Evolutionary conservation across 2,329 filamentous ascomycete species (phyloP).

Genomic region (Neonectria coccinea): DNA sequence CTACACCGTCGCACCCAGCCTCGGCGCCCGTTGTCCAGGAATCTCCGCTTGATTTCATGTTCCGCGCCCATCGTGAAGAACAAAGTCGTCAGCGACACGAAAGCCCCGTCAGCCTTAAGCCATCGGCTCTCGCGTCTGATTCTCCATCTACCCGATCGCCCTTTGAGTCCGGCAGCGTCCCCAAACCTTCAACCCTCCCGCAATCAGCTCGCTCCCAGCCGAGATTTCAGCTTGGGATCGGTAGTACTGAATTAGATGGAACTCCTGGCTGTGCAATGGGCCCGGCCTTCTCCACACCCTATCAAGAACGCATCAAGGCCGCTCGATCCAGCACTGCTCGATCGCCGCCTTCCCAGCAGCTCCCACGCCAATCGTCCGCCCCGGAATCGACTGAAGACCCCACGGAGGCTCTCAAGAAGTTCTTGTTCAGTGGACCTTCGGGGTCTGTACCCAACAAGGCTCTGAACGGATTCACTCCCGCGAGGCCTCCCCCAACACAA

Average conservation of each 20-base stretch:
- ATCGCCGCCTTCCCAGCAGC: constrained; percentile 28
- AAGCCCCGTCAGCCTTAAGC: constrained; percentile 60
- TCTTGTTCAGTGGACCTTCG: constrained; percentile 60
- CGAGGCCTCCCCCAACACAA: constrained; percentile 31
- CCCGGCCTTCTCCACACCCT: constrained; percentile 76
- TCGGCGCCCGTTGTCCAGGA: constrained; percentile 58
- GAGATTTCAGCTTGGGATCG: constrained; percentile 43
- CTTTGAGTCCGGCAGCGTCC: constrained; percentile 42
- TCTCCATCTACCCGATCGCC: constrained; percentile 63
- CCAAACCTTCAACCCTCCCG: constrained; percentile 41
- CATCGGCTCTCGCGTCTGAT: constrained; percentile 56
- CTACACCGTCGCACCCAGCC: constrained; percentile 57
- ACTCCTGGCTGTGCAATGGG: constrained; percentile 67
- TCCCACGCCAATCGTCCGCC: constrained; percentile 25
- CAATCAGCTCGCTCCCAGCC: constrained; percentile 42
- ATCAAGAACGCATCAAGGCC: constrained; percentile 70
- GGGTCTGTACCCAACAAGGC: constrained; percentile 31
- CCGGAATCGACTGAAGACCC: constrained; percentile 46
- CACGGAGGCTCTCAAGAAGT: constrained; percentile 67
- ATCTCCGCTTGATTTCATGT: constrained; percentile 90
- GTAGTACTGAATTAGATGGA: constrained; percentile 70
- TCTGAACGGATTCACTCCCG: constrained; percentile 37
- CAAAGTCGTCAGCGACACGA: constrained; percentile 70
- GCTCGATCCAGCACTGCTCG: constrained; percentile 55
- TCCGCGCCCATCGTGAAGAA: constrained; percentile 86